Percentiles rank a stretch among this genome's conserved stretches.
These are phyloP conservation scores for Leptosphaerulina australis DNA, from an alignment of 2,329 filamentous ascomycete species.

Conservation along the genomic window DNA sequence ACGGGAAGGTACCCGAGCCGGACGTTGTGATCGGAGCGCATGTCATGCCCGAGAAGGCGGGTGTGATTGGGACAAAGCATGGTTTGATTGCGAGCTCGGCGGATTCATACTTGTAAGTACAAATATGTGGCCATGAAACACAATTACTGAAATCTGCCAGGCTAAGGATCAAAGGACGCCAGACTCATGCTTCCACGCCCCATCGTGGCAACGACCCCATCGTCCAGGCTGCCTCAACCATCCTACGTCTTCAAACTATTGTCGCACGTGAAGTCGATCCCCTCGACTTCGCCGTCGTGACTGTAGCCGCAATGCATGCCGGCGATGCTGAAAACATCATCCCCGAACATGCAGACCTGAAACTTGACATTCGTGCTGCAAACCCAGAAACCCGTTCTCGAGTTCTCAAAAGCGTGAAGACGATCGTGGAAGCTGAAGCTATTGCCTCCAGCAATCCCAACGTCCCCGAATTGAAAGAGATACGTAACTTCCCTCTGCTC, in stretches of 20 bases:
- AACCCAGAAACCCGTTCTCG: slow-evolving; percentile 54
- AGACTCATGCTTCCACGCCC: slow-evolving; percentile 64
- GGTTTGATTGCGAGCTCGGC: slow-evolving; percentile 52
- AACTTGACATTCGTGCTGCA: slow-evolving; percentile 61
- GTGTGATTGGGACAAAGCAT: slow-evolving; percentile 50
- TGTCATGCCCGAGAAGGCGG: slow-evolving; percentile 56
- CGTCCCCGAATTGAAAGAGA: slow-evolving; percentile 52
- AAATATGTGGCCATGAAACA: neutral
- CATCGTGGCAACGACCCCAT: slow-evolving; percentile 62
- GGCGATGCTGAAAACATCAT: slow-evolving; percentile 68
- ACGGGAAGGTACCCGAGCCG: slow-evolving; percentile 60
- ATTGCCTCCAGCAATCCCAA: slow-evolving; percentile 54
- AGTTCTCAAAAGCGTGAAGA: slow-evolving; percentile 56
- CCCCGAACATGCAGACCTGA: slow-evolving; percentile 60
- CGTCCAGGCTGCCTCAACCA: slow-evolving; percentile 61
- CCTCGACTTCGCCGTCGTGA: slow-evolving; percentile 62
- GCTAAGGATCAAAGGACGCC: slow-evolving; percentile 63
- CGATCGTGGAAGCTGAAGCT: slow-evolving; percentile 64
- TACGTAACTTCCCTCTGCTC: slow-evolving; percentile 55
- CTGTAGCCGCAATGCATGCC: slow-evolving; percentile 63
- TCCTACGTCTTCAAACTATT: slow-evolving; percentile 65
- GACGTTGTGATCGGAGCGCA: slow-evolving; percentile 64
- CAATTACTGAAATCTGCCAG: slow-evolving; percentile 42
- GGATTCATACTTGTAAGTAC: slow-evolving; percentile 44
- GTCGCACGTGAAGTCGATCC: slow-evolving; percentile 62